phyloP scores from a whole-genome alignment of 2,329 filamentous ascomycete genomes.

The Cryphonectria carpinicola region DNA sequence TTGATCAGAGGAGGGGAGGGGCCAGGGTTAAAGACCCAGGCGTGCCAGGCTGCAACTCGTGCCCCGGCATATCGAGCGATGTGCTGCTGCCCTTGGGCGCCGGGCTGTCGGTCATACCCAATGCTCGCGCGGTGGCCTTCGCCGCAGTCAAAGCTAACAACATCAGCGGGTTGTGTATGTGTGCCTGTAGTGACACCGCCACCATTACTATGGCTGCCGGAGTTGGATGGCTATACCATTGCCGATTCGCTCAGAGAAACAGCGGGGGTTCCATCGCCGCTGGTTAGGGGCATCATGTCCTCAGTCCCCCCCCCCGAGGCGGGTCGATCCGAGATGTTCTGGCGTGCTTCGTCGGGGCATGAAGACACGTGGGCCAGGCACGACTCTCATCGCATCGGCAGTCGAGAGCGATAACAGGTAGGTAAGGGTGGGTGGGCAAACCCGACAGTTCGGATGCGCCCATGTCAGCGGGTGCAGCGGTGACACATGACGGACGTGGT shows the following conservation, averaged over 20 bases:
- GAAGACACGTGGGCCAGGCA: conserved; percentile 3
- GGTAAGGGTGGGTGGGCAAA: conserved; percentile 15
- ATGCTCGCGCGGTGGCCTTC: not conserved
- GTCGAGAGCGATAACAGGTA: conserved; percentile 12
- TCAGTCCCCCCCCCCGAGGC: not conserved
- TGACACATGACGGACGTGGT: conserved; percentile 26
- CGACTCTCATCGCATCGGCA: conserved; percentile 21
- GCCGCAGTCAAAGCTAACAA: not conserved
- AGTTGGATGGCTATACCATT: no score
- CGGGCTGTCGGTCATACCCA: not conserved
- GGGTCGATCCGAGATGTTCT: conserved; percentile 15
- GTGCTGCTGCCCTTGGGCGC: not conserved
- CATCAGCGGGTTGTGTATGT: not conserved
- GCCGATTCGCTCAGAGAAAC: not conserved
- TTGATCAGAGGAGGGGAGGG: not conserved
- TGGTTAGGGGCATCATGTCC: not conserved
- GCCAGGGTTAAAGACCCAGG: not conserved
- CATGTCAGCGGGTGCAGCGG: conserved; percentile 17
- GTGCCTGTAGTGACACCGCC: not conserved
- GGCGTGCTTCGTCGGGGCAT: not conserved
- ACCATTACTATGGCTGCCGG: not conserved
- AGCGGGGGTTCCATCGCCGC: not conserved
- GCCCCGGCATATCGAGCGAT: not conserved
- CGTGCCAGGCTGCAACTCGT: not conserved
- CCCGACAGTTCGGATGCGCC: conserved; percentile 23